Evolutionary conservation across 2,329 filamentous ascomycete genomes (phyloP).

Genomic region (Monosporascus sp.): DNA sequence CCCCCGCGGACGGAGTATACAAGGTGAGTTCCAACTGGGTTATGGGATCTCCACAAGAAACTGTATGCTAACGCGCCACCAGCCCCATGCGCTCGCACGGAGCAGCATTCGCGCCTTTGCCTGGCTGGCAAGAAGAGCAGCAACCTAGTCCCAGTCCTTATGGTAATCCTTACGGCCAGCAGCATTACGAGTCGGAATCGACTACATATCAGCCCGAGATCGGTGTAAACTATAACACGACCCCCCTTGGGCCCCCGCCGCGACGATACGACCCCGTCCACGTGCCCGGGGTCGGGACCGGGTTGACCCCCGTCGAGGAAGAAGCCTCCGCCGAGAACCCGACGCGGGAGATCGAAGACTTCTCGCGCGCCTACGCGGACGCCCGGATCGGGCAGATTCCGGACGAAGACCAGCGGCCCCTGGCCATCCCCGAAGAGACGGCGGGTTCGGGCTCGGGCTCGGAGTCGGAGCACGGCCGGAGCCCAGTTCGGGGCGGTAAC

Average conservation of each 20-base stretch:
- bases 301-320: conserved; percentile 20
- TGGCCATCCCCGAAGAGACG: conserved; percentile 17
- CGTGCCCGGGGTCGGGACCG: conserved; percentile 18
- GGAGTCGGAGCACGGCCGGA: conserved; percentile 8
- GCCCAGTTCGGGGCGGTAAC: conserved; percentile 22
- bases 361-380: conserved; percentile 35
- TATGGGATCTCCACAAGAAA: neutral
- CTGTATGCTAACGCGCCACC: conserved; percentile 7
- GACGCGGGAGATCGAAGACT: conserved; percentile 40
- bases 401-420: conserved; percentile 32
- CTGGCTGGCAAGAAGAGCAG: conserved; percentile 23
- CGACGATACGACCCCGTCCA: conserved; percentile 17
- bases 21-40: conserved; percentile 25
- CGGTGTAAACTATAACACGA: conserved; percentile 1
- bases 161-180: conserved; percentile 4
- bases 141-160: conserved; percentile 2
- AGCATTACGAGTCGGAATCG: conserved; percentile 5
- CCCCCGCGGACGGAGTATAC: conserved; percentile 33
- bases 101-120: conserved; percentile 33
- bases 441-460: conserved; percentile 3
- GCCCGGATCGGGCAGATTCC: conserved; percentile 32
- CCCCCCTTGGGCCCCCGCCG: conserved; percentile 14
- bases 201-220: conserved; percentile 10
- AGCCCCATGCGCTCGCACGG: conserved; percentile 26
- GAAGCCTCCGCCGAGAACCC: conserved; percentile 16